Conservation (phyloP, 768 basidiomycete genomes). For the Lyophyllum semitale region DNA sequence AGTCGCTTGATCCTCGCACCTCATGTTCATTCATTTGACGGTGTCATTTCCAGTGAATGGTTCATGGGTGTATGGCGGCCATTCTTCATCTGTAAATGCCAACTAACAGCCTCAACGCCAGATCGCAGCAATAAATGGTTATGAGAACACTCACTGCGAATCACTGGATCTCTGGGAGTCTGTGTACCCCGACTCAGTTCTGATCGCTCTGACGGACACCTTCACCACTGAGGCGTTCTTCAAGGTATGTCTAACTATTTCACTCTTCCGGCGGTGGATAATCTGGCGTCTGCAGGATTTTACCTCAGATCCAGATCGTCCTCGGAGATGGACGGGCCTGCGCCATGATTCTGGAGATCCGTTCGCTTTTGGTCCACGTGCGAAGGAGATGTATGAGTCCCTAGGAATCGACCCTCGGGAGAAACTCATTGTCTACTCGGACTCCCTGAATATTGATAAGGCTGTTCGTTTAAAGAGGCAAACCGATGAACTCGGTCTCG, state of each 20-base stretch:
- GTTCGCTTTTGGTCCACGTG: conserved; percentile 72
- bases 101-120: conserved; percentile 26
- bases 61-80: conserved; percentile 74
- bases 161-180: conserved; percentile 89
- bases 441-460: conserved; percentile 73
- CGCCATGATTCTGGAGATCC: conserved; percentile 97
- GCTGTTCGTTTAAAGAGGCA: conserved; percentile 70
- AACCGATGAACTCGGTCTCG: conserved; percentile 73
- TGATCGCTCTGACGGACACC: conserved; percentile 91
- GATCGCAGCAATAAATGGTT: conserved; percentile 85
- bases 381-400: conserved; percentile 68
- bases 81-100: conserved; percentile 1
- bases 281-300: conserved; percentile 50
- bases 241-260: conserved; percentile 43
- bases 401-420: conserved; percentile 66
- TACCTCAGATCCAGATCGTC: conserved; percentile 53
- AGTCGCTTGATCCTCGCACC: conserved; percentile 26
- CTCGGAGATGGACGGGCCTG: conserved; percentile 75
- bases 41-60: conserved; percentile 65
- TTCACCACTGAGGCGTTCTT: conserved; percentile 90
- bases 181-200: conserved; percentile 57
- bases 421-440: conserved; percentile 84
- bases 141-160: conserved; percentile 68
- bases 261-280: neutral
- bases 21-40: neutral